Evolutionary conservation across 1,139 yeast genomes (phyloP), one percentile per base, ranked within the genome.

Genomic region (Scheffersomyces quercinus): DNA sequence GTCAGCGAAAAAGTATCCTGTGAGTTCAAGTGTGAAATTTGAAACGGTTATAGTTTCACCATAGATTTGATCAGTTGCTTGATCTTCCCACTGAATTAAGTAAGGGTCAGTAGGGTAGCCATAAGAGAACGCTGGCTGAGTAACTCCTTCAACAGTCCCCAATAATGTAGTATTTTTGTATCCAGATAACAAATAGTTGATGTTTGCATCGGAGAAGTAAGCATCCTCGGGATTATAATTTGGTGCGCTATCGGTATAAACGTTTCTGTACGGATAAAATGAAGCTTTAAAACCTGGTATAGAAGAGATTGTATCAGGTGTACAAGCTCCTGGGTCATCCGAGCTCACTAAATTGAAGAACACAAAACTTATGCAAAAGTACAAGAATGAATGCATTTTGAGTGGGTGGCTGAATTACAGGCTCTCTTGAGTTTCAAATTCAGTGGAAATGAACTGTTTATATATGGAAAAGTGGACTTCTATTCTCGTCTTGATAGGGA

Each of bases 1-100:
- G 13, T 41, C 26, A 15, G 49, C 47, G 3, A 26, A 20, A 30
- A 40, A 43, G 36, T 45, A 45, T 15, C 48, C 45, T 12, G 45
- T 38, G 4, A 44, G 34, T 26, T 39, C 39, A 15, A 39, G 16
- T 31, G 34, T 31, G 13, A 31, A 31, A 31, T 31, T 31, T 14
- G 34, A 31, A 12, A 31, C 34, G 5, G 34, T 13, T 10, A 12
- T 31, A 5, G 15, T 13, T 4, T 10, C 15, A 13, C 34, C 34
- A 12, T 31, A 31, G 15, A 31, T 16, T 13, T 31, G 15, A 16
- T 31, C 34, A 12, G 34, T 13, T n/a, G 34, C 34, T 16, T 13
- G 15, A 16, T 31, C 34, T 31, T 31, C 34, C 34, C 34, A 31
- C 8, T 31, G 34, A n/a, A 31, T 12, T 7, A 31, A 16, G 11